Evolutionary conservation across 116 monocot genomes (phyloP).

Genomic region (Zostera marina): DNA sequence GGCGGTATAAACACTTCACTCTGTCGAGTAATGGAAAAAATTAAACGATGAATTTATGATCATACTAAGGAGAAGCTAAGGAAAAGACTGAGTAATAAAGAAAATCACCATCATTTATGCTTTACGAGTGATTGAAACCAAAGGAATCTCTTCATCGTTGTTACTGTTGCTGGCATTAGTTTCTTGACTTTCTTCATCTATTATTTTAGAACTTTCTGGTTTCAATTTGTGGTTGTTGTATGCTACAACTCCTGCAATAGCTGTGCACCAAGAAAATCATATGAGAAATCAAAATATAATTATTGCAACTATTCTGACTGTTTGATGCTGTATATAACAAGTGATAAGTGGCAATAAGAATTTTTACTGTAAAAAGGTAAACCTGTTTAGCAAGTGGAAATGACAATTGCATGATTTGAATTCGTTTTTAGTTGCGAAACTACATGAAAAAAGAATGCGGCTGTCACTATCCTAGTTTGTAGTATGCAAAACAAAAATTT

Average conservation of each 20-base stretch:
- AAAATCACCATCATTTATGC: neutral
- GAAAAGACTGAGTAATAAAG: neutral
- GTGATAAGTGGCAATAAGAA: no score
- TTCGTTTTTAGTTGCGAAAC: no score
- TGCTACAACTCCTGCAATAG: slow-evolving; percentile 82
- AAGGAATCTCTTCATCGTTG: slow-evolving; percentile 12
- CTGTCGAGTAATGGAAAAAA: no score
- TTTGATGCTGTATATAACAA: no score
- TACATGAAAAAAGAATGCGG: no score
- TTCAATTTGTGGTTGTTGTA: slow-evolving; percentile 92
- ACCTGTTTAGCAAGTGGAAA: no score
- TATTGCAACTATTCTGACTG: neutral
- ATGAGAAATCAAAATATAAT: neutral
- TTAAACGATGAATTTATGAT: neutral
- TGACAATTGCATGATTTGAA: no score
- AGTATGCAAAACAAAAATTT: no score
- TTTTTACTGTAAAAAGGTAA: no score
- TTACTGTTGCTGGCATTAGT: slow-evolving; percentile 4
- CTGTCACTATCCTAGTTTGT: no score
- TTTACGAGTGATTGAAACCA: slow-evolving; percentile 10
- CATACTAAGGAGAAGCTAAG: neutral
- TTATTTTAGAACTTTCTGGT: slow-evolving; percentile 28
- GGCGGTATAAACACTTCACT: no score
- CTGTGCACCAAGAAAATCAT: slow-evolving; percentile 24
- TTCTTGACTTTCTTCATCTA: neutral